Evolutionary conservation across 2,329 filamentous ascomycete species (phyloP).

Genomic region (Penicillium sp.): DNA sequence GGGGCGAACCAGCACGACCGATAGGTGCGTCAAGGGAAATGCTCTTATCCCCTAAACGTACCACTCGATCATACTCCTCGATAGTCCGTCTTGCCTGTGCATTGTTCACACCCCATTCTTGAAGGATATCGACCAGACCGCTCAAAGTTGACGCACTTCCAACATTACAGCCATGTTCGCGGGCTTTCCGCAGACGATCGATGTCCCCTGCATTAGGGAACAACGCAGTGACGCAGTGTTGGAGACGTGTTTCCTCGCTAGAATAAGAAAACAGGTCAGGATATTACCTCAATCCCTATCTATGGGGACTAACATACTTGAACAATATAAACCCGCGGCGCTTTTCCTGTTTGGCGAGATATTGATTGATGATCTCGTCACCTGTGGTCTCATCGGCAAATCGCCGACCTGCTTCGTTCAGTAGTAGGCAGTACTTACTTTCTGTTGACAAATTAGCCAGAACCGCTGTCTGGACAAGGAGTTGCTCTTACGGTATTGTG

Average conservation of each 20-base stretch:
- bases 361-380: constrained; percentile 24
- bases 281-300: neutral
- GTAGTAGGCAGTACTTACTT: constrained; percentile 21
- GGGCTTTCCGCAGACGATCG: constrained; percentile 22
- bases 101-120: constrained; percentile 19
- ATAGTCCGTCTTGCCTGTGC: constrained; percentile 15
- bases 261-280: neutral
- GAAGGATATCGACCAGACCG: constrained; percentile 13
- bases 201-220: constrained; percentile 23
- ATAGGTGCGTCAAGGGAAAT: constrained; percentile 13
- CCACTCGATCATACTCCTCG: constrained; percentile 15
- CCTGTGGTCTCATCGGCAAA: constrained; percentile 22
- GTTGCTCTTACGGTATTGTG: constrained; percentile 20
- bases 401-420: constrained; percentile 19
- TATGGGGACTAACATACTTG: constrained; percentile 8
- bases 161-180: constrained; percentile 22
- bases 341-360: constrained; percentile 22
- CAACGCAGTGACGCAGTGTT: constrained; percentile 17
- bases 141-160: constrained; percentile 15
- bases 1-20: constrained; percentile 11
- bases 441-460: constrained; percentile 10
- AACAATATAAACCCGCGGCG: constrained; percentile 23
- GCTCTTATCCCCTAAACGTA: constrained; percentile 8
- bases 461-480: neutral
- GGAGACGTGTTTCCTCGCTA: constrained; percentile 19